phyloP scores from a whole-genome alignment of 192 early-diverging fungal species.

The Diversispora epigaea region DNA sequence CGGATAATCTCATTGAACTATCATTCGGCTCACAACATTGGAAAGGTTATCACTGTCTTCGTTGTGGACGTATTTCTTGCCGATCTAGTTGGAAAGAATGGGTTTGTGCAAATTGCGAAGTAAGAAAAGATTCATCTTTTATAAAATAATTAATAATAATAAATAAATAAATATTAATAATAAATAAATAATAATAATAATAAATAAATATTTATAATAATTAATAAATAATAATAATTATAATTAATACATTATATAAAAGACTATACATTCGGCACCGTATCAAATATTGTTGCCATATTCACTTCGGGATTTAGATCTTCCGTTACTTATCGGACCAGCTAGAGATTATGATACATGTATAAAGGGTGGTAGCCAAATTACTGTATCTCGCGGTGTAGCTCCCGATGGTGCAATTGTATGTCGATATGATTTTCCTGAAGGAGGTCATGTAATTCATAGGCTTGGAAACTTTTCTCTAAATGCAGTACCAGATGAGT shows the following conservation, averaged over 20 bases:
- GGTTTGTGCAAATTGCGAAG: background rate
- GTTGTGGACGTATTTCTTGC: slow-evolving; percentile 2
- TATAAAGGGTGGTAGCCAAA: background rate
- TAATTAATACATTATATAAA: background rate
- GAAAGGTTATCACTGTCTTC: background rate
- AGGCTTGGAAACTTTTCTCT: background rate
- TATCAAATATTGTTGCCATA: background rate
- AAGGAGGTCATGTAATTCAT: background rate
- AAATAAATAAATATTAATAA: background rate
- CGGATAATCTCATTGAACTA: background rate
- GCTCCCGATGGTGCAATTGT: background rate
- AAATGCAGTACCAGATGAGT: background rate
- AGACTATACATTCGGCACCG: background rate
- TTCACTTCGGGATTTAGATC: background rate
- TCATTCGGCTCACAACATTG: background rate
- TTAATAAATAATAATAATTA: background rate
- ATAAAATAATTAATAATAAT: background rate
- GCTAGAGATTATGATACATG: background rate
- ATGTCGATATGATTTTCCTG: background rate
- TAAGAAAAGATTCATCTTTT: background rate
- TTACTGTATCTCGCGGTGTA: background rate
- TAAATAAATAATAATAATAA: background rate
- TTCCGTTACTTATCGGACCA: background rate
- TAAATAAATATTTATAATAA: background rate
- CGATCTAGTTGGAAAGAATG: background rate